Percentiles rank a stretch among this genome's conserved stretches.
phyloP scores from a whole-genome alignment of 352 stramenopile species.

The Phytophthora chlamydospora region DNA sequence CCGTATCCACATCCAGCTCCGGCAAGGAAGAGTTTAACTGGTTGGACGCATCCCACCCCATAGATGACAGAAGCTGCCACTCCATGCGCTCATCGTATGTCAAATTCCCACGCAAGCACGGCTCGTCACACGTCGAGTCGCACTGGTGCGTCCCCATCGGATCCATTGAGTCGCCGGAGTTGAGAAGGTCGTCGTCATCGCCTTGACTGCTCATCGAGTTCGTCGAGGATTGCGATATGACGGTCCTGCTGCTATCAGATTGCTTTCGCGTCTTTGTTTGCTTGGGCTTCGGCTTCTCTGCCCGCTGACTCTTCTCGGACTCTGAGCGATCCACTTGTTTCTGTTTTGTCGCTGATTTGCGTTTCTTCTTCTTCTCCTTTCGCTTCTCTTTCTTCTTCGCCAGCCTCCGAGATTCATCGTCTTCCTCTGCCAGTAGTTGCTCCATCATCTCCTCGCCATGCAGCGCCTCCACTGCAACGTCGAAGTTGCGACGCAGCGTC shows the following conservation, averaged over 20 bases:
- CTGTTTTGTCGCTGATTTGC: slow-evolving; percentile 77
- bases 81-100: slow-evolving; percentile 75
- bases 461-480: slow-evolving; percentile 81
- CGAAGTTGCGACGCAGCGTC: slow-evolving; percentile 82
- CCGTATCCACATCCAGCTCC: slow-evolving; percentile 74
- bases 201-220: slow-evolving; percentile 51
- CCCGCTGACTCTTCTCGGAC: slow-evolving; percentile 43
- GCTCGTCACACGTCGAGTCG: slow-evolving; percentile 55
- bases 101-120: slow-evolving; percentile 53
- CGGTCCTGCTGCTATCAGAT: slow-evolving; percentile 30
- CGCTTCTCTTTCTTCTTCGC: slow-evolving; percentile 89
- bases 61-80: slow-evolving; percentile 81
- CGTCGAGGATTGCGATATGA: slow-evolving; percentile 50
- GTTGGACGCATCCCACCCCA: slow-evolving; percentile 79
- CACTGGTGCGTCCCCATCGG: slow-evolving; percentile 53
- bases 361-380: slow-evolving; percentile 92
- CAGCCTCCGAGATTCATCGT: slow-evolving; percentile 76
- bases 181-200: slow-evolving; percentile 47
- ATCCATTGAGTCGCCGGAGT: slow-evolving; percentile 47
- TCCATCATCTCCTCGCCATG: slow-evolving; percentile 91
- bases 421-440: slow-evolving; percentile 82
- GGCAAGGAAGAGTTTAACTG: slow-evolving; percentile 66
- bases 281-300: slow-evolving; percentile 39
- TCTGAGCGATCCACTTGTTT: slow-evolving; percentile 59
- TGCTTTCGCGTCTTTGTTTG: slow-evolving; percentile 32